Conservation (phyloP, 805 yeast species). For the Hanseniaspora lachancei region DNA sequence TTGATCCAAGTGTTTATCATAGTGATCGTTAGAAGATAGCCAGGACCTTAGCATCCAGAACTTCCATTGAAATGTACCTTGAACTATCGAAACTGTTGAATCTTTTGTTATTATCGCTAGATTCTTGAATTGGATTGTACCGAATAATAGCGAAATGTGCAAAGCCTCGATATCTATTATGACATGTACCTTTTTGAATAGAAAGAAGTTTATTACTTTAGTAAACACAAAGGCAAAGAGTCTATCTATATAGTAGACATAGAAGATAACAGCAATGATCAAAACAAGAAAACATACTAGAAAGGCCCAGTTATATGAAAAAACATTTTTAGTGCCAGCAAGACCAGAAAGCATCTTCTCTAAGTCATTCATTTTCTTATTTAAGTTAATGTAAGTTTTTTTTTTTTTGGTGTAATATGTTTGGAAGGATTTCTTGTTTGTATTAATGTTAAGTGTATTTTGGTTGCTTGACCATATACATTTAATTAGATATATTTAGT, state of each 20-base stretch:
- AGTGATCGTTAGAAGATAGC: constrained; percentile 15
- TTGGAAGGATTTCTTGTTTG: no score
- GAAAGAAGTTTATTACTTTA: constrained; percentile 33
- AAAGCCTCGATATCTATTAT: constrained; percentile 59
- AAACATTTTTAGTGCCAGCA: constrained; percentile 13
- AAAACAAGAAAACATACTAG: constrained; percentile 70
- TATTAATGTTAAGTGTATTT: no score
- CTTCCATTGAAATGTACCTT: constrained; percentile 75
- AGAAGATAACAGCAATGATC: constrained; percentile 44
- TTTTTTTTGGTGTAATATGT: no score
- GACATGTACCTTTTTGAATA: constrained; percentile 53
- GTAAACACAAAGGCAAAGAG: constrained; percentile 51
- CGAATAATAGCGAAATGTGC: constrained; percentile 68
- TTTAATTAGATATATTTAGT: no score
- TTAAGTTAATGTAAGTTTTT: not conserved
- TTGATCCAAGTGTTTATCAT: constrained; percentile 26
- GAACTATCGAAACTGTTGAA: constrained; percentile 54
- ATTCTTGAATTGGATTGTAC: constrained; percentile 67
- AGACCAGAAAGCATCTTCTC: not conserved
- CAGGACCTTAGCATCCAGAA: constrained; percentile 58
- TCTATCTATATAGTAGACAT: constrained; percentile 67
- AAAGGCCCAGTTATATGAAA: constrained; percentile 54
- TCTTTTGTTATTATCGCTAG: constrained; percentile 61
- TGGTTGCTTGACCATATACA: no score
- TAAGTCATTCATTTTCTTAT: not conserved